Conservation (phyloP, 495 filamentous ascomycete species). For the Penicillium herquei region DNA sequence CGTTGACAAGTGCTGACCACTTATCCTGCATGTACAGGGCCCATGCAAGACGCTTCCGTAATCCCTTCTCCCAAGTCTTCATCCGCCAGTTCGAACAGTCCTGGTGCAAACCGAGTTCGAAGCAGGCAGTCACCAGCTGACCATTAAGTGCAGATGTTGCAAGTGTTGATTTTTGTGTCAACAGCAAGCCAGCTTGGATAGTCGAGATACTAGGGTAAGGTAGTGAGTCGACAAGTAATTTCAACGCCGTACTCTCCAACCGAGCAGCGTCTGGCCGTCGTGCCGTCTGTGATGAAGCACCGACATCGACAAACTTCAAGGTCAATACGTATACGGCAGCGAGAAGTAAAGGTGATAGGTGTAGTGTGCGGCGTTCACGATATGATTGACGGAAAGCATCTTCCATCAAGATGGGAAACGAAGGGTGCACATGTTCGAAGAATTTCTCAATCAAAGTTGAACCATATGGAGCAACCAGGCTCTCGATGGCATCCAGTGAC, state of each 20-base stretch:
- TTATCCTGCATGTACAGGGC: slow-evolving; percentile 61
- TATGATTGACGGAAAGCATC: slow-evolving; percentile 84
- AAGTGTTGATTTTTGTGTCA: slow-evolving; percentile 84
- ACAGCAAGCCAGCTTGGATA: slow-evolving; percentile 83
- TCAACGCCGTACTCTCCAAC: slow-evolving; percentile 74
- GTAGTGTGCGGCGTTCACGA: slow-evolving; percentile 57
- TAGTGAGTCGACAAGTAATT: slow-evolving; percentile 72
- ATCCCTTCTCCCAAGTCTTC: slow-evolving; percentile 52
- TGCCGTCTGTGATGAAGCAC: slow-evolving; percentile 59
- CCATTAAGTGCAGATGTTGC: slow-evolving; percentile 85
- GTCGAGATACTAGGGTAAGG: slow-evolving; percentile 87
- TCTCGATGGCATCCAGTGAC: slow-evolving; percentile 77
- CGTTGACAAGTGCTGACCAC: slow-evolving; percentile 56
- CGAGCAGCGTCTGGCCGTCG: slow-evolving; percentile 71
- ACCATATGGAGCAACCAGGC: slow-evolving; percentile 77
- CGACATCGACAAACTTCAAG: slow-evolving; percentile 84
- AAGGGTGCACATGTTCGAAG: slow-evolving; percentile 84
- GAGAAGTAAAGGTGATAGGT: slow-evolving; percentile 79
- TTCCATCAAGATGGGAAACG: slow-evolving; percentile 87
- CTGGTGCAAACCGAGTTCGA: slow-evolving; percentile 56
- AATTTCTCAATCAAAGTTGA: slow-evolving; percentile 80
- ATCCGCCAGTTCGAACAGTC: slow-evolving; percentile 57
- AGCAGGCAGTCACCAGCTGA: slow-evolving; percentile 60
- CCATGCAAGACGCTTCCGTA: slow-evolving; percentile 59
- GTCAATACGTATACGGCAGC: slow-evolving; percentile 89